Base-by-base conservation (phyloP, 2,329 filamentous ascomycete species). In the Lasiodiplodia gonubiensis region DNA sequence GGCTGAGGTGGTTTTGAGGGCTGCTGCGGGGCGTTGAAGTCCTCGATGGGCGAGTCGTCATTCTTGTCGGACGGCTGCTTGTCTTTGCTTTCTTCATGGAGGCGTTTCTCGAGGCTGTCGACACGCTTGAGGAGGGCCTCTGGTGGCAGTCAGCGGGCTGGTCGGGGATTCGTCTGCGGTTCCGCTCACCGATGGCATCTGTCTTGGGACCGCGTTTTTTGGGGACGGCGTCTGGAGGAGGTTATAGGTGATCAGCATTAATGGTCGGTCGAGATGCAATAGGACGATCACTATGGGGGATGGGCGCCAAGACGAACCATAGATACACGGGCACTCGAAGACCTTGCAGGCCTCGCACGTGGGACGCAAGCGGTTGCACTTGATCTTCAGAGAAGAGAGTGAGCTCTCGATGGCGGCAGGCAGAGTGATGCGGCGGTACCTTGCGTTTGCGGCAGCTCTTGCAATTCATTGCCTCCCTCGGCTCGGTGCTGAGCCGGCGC, bases 371-470 rank as follows among this genome's bases (percentile, higher is more conserved):
- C 93, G 88, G 79, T 95, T 96, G 82, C 93, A 97, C 82, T 97
- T 97, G 81, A 97, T 97, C 92, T 96, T 74, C 70, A 16, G 52
- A 60, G n/a, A 63, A 46, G 2, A 14, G 37, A 23, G 46, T 67
- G 42, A 64, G 67, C 42, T 61, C 39, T 63, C 57, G 35, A 46
- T 39, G 25, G 30, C 46, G 46, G 69, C 68, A 70, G 48, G 30
- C 30, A 54, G 23, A 54, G 27, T 63, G 42, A 21, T 61, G 59
- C 42, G 42, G 59, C 18, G 59, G 82, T 80, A 94, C 92, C 90
- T 97, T 97, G 82, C 93, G 86, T 81, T 96, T 96, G 72, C 93
- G 88, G 83, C 93, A 97, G 67, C 92, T 95, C 80, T 97, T 96
- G 88, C 93, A 97, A 79, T 97, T 97, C 93, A 97, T 97, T 39